Evolutionary conservation across 2,329 filamentous ascomycete species (phyloP).

Genomic region (Exophiala sp.): DNA sequence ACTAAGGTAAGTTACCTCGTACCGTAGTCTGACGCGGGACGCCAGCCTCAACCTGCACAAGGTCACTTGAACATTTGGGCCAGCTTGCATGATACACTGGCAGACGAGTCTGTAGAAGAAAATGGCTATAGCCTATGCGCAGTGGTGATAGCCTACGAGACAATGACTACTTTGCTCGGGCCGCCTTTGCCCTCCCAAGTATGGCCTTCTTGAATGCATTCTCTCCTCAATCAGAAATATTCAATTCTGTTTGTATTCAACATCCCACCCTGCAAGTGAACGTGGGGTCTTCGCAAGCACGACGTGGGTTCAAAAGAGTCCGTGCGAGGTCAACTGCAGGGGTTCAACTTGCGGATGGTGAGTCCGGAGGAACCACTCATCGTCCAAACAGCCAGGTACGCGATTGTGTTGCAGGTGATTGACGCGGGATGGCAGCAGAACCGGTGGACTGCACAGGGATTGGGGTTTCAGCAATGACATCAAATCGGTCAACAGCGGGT

Average conservation of each 20-base stretch:
- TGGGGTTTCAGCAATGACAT: neutral
- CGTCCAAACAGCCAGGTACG: neutral
- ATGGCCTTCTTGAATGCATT: no score
- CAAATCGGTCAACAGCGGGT: neutral
- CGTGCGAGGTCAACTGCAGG: no score
- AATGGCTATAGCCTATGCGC: neutral
- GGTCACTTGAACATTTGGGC: slow-evolving; percentile 20
- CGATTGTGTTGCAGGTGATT: neutral
- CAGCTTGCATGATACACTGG: neutral
- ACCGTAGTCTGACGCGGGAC: slow-evolving; percentile 16
- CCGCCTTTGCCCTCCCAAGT: no score
- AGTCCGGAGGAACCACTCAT: no score
- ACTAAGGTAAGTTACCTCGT: neutral
- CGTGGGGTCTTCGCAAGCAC: no score
- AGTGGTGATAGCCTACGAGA: neutral
- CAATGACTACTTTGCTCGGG: no score
- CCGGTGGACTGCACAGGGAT: neutral
- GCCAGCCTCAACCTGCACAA: slow-evolving; percentile 11
- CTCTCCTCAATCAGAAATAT: no score
- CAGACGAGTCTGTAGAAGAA: no score
- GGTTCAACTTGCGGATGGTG: no score
- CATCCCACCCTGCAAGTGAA: no score
- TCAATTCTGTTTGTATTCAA: no score
- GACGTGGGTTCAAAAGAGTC: no score
- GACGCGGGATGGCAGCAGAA: neutral